These are phyloP conservation scores for Magnusiomyces tetraspermus DNA, from an alignment of 1,139 yeast species.

Conservation along the genomic window DNA sequence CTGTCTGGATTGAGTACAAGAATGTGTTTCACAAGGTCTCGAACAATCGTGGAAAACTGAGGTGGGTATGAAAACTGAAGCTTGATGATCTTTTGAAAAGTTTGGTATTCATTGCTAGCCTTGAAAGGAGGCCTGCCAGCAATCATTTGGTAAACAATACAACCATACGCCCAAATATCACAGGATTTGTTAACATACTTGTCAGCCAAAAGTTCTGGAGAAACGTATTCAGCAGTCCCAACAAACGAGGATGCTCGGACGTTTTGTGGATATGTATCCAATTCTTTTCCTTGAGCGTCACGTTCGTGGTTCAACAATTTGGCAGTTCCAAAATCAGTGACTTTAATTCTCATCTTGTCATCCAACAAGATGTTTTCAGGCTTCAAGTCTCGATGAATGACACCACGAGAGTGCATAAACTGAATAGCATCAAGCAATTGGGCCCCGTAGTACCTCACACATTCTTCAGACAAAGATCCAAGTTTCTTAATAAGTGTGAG, in stretches of 20 bases:
- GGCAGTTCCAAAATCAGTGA: slow-evolving; percentile 99
- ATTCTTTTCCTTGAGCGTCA: slow-evolving; percentile 17
- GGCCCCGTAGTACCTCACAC: slow-evolving; percentile 62
- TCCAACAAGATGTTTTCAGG: slow-evolving; percentile 85
- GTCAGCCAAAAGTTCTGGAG: slow-evolving; percentile 82
- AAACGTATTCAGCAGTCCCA: slow-evolving; percentile 82
- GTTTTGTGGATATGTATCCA: slow-evolving; percentile 36
- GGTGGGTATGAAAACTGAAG: slow-evolving; percentile 76
- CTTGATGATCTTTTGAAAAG: slow-evolving; percentile 85
- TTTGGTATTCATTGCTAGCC: slow-evolving; percentile 87
- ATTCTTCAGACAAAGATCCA: slow-evolving; percentile 68
- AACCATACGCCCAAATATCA: slow-evolving; percentile 96
- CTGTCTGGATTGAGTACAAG: slow-evolving; percentile 56
- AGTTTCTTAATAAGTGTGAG: slow-evolving; percentile 66
- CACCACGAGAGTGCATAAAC: slow-evolving; percentile 74
- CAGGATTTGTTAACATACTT: slow-evolving; percentile 79
- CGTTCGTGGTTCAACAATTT: slow-evolving; percentile 55
- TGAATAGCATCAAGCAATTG: slow-evolving; percentile 83
- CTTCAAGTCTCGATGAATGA: slow-evolving; percentile 87
- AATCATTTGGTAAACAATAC: slow-evolving; percentile 84
- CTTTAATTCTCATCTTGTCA: slow-evolving; percentile 66
- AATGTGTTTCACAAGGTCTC: slow-evolving; percentile 61
- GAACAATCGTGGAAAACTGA: slow-evolving; percentile 61
- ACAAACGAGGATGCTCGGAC: slow-evolving; percentile 75
- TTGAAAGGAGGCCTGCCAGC: slow-evolving; percentile 95